phyloP scores from a whole-genome alignment of 75 land plant genomes.

The Cunninghamia lanceolata region DNA sequence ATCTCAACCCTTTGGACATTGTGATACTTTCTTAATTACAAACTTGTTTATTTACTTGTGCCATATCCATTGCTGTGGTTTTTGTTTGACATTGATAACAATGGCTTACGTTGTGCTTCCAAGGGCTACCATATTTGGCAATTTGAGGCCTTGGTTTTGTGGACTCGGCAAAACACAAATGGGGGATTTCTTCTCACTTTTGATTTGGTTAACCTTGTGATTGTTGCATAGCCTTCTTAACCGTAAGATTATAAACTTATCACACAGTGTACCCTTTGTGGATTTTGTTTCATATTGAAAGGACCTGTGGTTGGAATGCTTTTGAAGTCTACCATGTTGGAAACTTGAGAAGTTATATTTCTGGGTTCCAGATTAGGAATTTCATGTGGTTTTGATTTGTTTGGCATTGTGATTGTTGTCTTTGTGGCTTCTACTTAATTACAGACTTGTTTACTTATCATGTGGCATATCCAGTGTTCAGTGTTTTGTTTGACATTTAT shows the following conservation, averaged over 20 bases:
- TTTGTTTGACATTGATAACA: background rate
- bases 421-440: background rate
- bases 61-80: background rate
- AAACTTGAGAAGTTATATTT: background rate
- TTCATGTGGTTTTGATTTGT: background rate
- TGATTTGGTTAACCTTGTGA: background rate
- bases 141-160: background rate
- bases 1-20: background rate
- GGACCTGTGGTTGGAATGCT: background rate
- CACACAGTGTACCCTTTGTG: background rate
- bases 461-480: background rate
- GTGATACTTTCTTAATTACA: background rate
- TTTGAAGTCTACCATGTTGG: background rate
- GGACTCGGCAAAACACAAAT: background rate
- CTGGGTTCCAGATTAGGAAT: background rate
- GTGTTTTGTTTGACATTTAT: background rate
- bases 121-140: background rate
- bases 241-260: background rate
- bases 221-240: background rate
- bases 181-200: background rate
- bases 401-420: background rate
- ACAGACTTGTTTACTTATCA: background rate
- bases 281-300: background rate
- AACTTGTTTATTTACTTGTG: background rate
- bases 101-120: background rate